These are phyloP conservation scores for Neonectria ditissima DNA, from an alignment of 2,329 filamentous ascomycete genomes.

Conservation along the genomic window DNA sequence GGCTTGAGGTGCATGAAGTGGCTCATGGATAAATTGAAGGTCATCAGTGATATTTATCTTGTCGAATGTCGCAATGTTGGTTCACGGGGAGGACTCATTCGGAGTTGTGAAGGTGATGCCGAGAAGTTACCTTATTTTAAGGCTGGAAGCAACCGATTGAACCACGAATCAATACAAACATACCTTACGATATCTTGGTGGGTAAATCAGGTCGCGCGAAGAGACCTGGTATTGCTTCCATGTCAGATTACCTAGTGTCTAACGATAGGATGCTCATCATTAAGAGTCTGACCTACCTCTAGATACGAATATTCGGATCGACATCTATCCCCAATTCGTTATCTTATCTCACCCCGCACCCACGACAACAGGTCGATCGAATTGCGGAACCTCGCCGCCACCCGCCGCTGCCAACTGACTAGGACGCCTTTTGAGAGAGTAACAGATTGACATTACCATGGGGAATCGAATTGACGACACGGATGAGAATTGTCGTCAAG, in stretches of 20 bases:
- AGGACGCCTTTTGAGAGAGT: neutral
- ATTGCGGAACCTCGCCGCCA: neutral
- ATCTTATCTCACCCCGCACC: conserved; percentile 7
- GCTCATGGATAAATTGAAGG: neutral
- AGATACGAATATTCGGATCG: neutral
- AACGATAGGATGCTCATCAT: neutral
- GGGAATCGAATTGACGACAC: neutral
- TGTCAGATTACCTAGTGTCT: too few relatives aligned
- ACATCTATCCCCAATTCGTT: neutral
- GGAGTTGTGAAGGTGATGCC: too few relatives aligned
- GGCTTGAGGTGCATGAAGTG: neutral
- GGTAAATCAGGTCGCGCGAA: neutral
- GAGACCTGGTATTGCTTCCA: too few relatives aligned
- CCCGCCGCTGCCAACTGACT: neutral
- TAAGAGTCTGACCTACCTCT: neutral
- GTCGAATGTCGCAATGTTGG: neutral
- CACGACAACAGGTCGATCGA: neutral
- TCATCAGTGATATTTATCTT: neutral
- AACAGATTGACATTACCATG: neutral
- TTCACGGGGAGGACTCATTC: neutral
- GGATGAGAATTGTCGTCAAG: neutral
- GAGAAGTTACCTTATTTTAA: too few relatives aligned
- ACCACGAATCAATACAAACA: too few relatives aligned
- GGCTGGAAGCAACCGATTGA: too few relatives aligned
- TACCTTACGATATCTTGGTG: neutral